phyloP scores from a whole-genome alignment of 2,329 filamentous ascomycete species.

The Ustulina deusta region DNA sequence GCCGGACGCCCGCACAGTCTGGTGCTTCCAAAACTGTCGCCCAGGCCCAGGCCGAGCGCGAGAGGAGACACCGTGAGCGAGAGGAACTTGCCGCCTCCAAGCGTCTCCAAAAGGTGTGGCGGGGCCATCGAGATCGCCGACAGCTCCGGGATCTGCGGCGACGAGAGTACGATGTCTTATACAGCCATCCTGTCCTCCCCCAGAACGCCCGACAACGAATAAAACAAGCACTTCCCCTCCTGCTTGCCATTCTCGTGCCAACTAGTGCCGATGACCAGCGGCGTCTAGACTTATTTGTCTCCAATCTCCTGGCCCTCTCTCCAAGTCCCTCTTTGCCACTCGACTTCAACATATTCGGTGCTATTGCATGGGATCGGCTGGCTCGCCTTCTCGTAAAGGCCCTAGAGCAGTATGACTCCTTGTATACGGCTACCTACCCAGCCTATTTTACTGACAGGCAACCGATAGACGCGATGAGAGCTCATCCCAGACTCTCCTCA shows the following conservation, averaged over 20 bases:
- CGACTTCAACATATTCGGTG: slow-evolving; percentile 40
- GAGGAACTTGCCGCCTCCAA: slow-evolving; percentile 79
- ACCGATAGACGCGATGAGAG: slow-evolving; percentile 42
- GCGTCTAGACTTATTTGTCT: slow-evolving; percentile 60
- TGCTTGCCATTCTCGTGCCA: slow-evolving; percentile 64
- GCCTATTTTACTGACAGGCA: slow-evolving; percentile 28
- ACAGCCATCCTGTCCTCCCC: slow-evolving; percentile 45
- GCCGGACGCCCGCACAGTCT: slow-evolving; percentile 68
- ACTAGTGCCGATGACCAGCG: slow-evolving; percentile 60
- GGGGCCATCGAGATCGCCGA: slow-evolving; percentile 76
- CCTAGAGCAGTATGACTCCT: slow-evolving; percentile 46
- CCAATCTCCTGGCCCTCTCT: slow-evolving; percentile 53
- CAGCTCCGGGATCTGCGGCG: slow-evolving; percentile 67
- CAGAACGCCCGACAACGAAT: slow-evolving; percentile 46
- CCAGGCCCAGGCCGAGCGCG: slow-evolving; percentile 87
- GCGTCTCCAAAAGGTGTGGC: slow-evolving; percentile 83
- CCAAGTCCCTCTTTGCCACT: slow-evolving; percentile 5
- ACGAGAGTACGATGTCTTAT: slow-evolving; percentile 40
- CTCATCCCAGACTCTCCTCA: slow-evolving; percentile 51
- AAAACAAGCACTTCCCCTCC: slow-evolving; percentile 59
- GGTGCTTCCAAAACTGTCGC: slow-evolving; percentile 82
- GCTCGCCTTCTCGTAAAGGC: slow-evolving; percentile 47
- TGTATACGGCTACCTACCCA: background rate
- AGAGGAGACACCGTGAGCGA: slow-evolving; percentile 82
- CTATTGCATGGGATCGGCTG: slow-evolving; percentile 44